phyloP scores from a whole-genome alignment of 768 basidiomycete genomes.

The Saitozyma sp. region DNA sequence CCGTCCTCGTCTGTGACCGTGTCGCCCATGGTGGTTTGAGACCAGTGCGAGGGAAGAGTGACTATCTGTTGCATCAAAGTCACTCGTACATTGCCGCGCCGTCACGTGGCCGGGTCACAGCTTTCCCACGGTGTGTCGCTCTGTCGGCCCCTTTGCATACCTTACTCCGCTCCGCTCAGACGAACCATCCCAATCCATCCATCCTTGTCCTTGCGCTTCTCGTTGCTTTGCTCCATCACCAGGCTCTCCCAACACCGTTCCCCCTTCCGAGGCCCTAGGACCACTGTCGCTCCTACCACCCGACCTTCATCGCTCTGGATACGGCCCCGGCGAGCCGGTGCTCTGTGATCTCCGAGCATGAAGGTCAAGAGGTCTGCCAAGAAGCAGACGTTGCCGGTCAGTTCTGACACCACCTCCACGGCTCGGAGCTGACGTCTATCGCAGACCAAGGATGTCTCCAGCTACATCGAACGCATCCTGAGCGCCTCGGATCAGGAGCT shows the following conservation, averaged over 20 bases:
- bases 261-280: background rate
- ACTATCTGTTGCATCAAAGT: no score
- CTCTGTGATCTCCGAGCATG: slow-evolving; percentile 22
- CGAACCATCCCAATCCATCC: no score
- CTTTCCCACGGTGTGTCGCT: no score
- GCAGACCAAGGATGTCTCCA: slow-evolving; percentile 58
- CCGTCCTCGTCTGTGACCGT: no score
- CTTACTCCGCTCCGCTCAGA: no score
- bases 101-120: no score
- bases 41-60: no score
- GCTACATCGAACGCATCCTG: slow-evolving; percentile 71
- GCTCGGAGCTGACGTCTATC: background rate
- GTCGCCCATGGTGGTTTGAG: no score
- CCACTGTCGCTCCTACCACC: background rate
- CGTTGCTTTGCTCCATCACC: no score
- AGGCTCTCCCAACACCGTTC: background rate
- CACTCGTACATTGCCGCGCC: no score
- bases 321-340: background rate
- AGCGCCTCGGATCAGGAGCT: slow-evolving; percentile 72
- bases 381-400: slow-evolving; percentile 32
- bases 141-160: no score
- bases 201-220: no score
- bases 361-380: slow-evolving; percentile 46
- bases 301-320: background rate
- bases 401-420: slow-evolving; percentile 6